A percentile compares a stretch with the other conserved stretches of the same genome.
These are phyloP conservation scores for Dryadomyces quercivorus DNA, from an alignment of 2,329 filamentous ascomycete genomes.

Conservation along the genomic window DNA sequence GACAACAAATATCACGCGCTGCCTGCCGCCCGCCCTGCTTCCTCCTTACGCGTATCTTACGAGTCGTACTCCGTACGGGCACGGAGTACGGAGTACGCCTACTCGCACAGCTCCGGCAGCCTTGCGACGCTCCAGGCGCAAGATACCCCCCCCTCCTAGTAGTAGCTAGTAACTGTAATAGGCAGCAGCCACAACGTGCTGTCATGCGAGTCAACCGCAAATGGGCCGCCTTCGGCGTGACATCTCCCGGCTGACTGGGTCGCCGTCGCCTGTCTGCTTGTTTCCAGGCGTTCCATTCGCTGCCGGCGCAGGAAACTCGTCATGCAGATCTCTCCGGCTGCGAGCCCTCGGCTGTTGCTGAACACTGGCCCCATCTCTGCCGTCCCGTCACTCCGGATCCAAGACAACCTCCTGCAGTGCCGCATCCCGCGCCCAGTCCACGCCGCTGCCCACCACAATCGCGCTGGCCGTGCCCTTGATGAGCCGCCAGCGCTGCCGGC, in stretches of 20 bases:
- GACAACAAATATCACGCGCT: conserved; percentile 2
- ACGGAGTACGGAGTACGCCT: too few species aligned
- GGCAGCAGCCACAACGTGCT: too few species aligned
- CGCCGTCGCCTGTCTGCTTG: neutral
- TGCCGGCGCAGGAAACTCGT: neutral
- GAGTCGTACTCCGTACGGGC: neutral
- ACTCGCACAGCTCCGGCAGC: too few species aligned
- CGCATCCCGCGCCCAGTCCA: conserved; percentile 67
- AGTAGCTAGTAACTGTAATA: too few species aligned
- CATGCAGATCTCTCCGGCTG: neutral
- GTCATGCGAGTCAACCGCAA: too few species aligned
- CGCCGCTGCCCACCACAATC: conserved; percentile 66
- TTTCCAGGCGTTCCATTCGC: neutral
- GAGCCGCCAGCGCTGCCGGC: conserved; percentile 56
- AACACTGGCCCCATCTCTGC: neutral
- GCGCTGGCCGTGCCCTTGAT: conserved; percentile 72
- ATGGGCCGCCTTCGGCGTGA: too few species aligned
- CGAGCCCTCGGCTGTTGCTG: neutral
- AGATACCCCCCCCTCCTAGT: too few species aligned
- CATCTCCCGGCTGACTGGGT: neutral
- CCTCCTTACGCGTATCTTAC: neutral
- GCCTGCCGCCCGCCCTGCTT: neutral
- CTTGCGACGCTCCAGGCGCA: too few species aligned
- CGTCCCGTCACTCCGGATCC: conserved; percentile 36
- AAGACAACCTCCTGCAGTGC: conserved; percentile 59